These are phyloP conservation scores for Cladosporium sp. DNA, from an alignment of 2,329 filamentous ascomycete genomes.

Conservation along the genomic window DNA sequence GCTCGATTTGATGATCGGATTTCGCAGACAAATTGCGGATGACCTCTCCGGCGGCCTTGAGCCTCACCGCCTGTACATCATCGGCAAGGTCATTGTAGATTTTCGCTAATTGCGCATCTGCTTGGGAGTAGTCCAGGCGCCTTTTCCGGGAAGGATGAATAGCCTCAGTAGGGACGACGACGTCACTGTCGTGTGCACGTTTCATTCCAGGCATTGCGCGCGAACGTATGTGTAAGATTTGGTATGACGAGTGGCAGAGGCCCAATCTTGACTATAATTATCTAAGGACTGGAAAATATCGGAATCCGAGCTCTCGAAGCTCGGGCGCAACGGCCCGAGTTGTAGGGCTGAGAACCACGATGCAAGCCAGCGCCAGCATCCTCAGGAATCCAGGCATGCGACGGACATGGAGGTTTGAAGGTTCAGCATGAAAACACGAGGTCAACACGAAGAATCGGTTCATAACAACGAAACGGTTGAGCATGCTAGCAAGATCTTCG, in stretches of 20 bases:
- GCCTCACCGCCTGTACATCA: conserved; percentile 45
- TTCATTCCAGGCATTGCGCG: conserved; percentile 23
- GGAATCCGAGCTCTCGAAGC: neutral
- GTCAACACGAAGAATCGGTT: neutral
- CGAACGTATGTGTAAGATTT: conserved; percentile 2
- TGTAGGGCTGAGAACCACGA: neutral
- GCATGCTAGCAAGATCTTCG: conserved; percentile 6
- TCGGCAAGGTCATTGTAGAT: conserved; percentile 51
- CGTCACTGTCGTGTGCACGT: conserved; percentile 25
- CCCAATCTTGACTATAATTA: conserved; percentile 7
- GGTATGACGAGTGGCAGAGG: conserved; percentile 15
- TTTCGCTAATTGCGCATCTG: conserved; percentile 44
- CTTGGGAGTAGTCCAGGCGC: conserved; percentile 39
- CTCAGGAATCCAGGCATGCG: neutral
- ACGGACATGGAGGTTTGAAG: neutral
- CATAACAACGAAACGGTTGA: neutral
- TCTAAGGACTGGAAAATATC: conserved; percentile 4
- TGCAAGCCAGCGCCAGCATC: neutral
- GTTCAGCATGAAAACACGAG: conserved; percentile 4
- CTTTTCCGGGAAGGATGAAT: conserved; percentile 36
- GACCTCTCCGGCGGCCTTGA: conserved; percentile 48
- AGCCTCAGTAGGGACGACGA: conserved; percentile 20
- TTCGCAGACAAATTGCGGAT: conserved; percentile 44
- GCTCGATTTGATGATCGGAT: conserved; percentile 38
- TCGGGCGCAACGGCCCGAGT: neutral